Conservation (phyloP, 352 stramenopile species). For the Pythium monospermum region DNA sequence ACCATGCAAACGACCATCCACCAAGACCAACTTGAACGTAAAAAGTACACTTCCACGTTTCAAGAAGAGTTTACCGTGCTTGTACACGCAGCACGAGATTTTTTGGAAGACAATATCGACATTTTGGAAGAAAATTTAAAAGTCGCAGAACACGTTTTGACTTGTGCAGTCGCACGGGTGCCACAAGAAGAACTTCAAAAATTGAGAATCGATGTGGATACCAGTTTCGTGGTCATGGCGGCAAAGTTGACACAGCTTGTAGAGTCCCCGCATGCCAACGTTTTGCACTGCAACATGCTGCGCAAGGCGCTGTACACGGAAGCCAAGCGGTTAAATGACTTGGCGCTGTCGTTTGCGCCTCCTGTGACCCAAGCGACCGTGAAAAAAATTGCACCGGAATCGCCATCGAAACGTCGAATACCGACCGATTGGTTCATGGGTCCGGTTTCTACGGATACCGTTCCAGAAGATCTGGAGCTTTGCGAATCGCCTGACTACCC, state of each 20-base stretch:
- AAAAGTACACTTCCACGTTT: conserved; percentile 56
- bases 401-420: conserved; percentile 60
- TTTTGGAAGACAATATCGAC: conserved; percentile 53
- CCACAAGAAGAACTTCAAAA: conserved; percentile 54
- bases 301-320: conserved; percentile 57
- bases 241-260: conserved; percentile 24
- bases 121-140: conserved; percentile 70
- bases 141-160: conserved; percentile 53
- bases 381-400: conserved; percentile 70
- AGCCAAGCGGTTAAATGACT: conserved; percentile 47
- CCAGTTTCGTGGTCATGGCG: conserved; percentile 38
- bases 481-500: conserved; percentile 26
- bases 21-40: conserved; percentile 31
- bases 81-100: conserved; percentile 36
- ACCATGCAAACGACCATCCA: conserved; percentile 63
- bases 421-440: conserved; percentile 77
- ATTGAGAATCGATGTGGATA: conserved; percentile 34
- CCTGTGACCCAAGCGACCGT: conserved; percentile 63
- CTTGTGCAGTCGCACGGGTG: conserved; percentile 42
- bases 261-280: conserved; percentile 31
- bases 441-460: conserved; percentile 25
- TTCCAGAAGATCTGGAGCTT: background rate
- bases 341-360: conserved; percentile 50
- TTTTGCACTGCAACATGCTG: conserved; percentile 66
- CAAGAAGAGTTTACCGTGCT: conserved; percentile 31